Evolutionary conservation across 2,329 filamentous ascomycete species (phyloP).

Genomic region (Cordyceps farinosa): DNA sequence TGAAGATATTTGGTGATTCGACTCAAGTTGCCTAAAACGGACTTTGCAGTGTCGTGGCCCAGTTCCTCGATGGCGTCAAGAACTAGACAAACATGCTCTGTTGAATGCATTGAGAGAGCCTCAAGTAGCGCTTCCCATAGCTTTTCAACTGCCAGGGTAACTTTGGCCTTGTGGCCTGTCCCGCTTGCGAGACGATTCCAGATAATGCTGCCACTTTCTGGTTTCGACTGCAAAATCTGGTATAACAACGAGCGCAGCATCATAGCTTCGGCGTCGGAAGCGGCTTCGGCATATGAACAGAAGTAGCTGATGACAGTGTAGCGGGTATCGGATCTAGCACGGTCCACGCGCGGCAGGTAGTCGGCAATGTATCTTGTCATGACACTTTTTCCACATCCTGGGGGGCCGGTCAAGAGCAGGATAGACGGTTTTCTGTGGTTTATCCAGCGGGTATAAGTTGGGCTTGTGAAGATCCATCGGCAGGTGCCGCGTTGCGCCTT

Average conservation of each 20-base stretch:
- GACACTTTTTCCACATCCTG: background rate
- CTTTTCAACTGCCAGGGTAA: background rate
- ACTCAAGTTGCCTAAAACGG: background rate
- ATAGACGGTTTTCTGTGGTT: background rate
- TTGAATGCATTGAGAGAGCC: background rate
- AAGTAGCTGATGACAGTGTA: background rate
- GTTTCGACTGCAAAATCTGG: background rate
- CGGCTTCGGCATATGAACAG: background rate
- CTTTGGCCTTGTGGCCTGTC: background rate
- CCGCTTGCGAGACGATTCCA: background rate
- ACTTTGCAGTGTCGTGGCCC: background rate
- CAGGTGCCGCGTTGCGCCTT: background rate
- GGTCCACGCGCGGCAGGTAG: slow-evolving; percentile 41
- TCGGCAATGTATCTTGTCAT: slow-evolving; percentile 27
- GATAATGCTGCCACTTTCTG: background rate
- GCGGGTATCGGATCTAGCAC: background rate
- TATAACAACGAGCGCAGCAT: background rate
- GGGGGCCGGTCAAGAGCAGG: background rate
- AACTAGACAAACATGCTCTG: background rate
- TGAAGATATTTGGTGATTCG: background rate
- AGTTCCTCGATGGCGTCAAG: background rate
- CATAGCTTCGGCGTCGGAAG: background rate
- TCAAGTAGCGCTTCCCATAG: background rate
- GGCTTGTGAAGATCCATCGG: background rate
- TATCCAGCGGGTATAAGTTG: background rate